Evolutionary conservation across 495 filamentous ascomycete species (phyloP).

Genomic region (Trichocladium antarcticum): DNA sequence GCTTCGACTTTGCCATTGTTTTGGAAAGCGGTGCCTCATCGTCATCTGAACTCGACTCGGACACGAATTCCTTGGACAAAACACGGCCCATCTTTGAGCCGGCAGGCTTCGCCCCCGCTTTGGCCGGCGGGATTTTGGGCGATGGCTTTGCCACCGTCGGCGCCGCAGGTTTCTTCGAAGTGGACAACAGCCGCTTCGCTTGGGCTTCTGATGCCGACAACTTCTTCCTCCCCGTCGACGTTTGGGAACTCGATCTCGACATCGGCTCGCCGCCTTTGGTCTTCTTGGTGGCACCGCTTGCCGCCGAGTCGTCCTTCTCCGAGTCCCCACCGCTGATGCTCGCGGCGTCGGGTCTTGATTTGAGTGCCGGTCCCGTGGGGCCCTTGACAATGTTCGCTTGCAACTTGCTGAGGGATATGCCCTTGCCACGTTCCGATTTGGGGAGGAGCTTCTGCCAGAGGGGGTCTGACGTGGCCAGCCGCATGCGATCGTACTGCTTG

Average conservation of each 20-base stretch:
- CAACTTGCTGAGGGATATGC: constrained; percentile 67
- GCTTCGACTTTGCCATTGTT: constrained; percentile 30
- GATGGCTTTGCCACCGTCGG: constrained; percentile 19
- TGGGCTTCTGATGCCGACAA: constrained; percentile 49
- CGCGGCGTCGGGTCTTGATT: constrained; percentile 45
- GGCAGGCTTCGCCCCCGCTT: constrained; percentile 18
- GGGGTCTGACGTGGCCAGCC: constrained; percentile 58
- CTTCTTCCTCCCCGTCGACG: constrained; percentile 47
- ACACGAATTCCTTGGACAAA: constrained; percentile 59
- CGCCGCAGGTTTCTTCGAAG: constrained; percentile 36
- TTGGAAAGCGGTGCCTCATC: constrained; percentile 31
- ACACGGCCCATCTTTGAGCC: constrained; percentile 15
- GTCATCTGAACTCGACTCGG: constrained; percentile 66
- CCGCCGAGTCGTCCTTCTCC: constrained; percentile 28
- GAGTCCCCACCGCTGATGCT: constrained; percentile 47
- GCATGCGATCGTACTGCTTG: constrained; percentile 65
- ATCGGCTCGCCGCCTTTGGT: constrained; percentile 41
- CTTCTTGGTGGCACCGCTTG: constrained; percentile 19
- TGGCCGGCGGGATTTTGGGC: constrained; percentile 27
- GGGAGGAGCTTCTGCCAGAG: constrained; percentile 73
- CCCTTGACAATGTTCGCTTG: constrained; percentile 49
- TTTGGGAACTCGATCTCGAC: constrained; percentile 44
- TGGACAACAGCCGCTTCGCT: constrained; percentile 50
- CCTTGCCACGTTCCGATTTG: constrained; percentile 64
- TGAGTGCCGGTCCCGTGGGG: constrained; percentile 46